Base-by-base conservation (phyloP, 2,329 filamentous ascomycete species). In the Xylaria sp. region DNA sequence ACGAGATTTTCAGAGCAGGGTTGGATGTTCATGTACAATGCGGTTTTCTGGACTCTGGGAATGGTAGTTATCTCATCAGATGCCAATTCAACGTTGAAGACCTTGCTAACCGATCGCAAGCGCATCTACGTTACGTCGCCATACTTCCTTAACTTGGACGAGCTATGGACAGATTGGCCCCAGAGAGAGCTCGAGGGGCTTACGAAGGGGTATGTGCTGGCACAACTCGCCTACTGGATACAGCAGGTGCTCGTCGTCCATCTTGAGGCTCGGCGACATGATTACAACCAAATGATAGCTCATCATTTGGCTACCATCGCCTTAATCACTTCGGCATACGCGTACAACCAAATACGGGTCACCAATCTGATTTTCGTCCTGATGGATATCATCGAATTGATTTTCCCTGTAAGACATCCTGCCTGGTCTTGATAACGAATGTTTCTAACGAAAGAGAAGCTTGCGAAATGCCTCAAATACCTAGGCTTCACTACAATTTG, bases 241-340 rank as follows among this genome's bases (percentile, higher is more conserved):
- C 95, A 98, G 82, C 94, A 97, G 81, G 91, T 98, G 71, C 84
- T 97, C 42, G 93, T 97, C 65, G 92, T 98, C 79, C 92, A 98
- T 80, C 93, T 98, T 67, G 95, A 98, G 81, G 92, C 95, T 80
- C 89, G 92, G 72, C 88, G 95, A 76, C 98, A 97, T 82, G 95
- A 98, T 75, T 91, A 98, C 81, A 92, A 89, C 83, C 94, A 98
- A 81, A 98, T 98, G 95, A 89, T 98, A 72, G 90, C 89, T 14
- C 95, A 98, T 80, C 95, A 98, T 82, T 86, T 97, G 77, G 89
- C 97, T 76, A 98, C 95, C 24, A 92, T 89, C 75, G 83, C 85
- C 2, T 88, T 98, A 54, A 89, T 98, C 68, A 89, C 89, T 68
- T 86, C 90, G 34, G 94, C 92, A 69, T 98, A 98, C 79, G 87